Conservation (phyloP, 1,139 yeast species). For the Yamadazyma oceani region DNA sequence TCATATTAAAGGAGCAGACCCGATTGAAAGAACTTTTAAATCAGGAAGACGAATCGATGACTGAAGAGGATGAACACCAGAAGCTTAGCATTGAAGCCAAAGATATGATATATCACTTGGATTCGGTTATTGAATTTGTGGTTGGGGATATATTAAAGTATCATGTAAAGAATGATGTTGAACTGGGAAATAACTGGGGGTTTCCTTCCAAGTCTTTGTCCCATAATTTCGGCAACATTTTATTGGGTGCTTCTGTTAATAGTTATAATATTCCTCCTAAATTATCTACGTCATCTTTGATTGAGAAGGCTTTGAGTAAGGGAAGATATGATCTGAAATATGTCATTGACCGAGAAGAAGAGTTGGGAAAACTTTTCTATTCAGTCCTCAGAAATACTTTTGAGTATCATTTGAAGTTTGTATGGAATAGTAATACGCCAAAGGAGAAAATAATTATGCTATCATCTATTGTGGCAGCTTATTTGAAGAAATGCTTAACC, state of each 20-base stretch:
- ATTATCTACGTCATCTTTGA: constrained; percentile 15
- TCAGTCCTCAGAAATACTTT: constrained; percentile 18
- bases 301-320: constrained; percentile 8
- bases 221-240: constrained; percentile 10
- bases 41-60: constrained; percentile 6
- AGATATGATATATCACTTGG: constrained; percentile 13
- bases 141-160: constrained; percentile 10
- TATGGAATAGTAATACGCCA: constrained; percentile 3
- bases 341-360: constrained; percentile 14
- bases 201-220: constrained; percentile 12
- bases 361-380: constrained; percentile 19
- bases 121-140: constrained; percentile 15
- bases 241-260: constrained; percentile 20
- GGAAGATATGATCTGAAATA: not conserved
- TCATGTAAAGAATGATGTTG: constrained; percentile 13
- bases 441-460: constrained; percentile 6
- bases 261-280: constrained; percentile 10
- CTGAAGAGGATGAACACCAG: constrained; percentile 2
- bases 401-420: constrained; percentile 7
- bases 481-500: constrained; percentile 6
- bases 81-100: constrained; percentile 6
- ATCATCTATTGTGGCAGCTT: constrained; percentile 12
- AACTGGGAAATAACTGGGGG: constrained; percentile 13
- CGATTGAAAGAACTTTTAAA: constrained; percentile 7
- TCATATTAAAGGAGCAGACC: constrained; percentile 10